Percentiles rank a stretch among this genome's conserved stretches.
phyloP scores from a whole-genome alignment of 1,284 basidiomycete species.

The Leccinum pachyderme region DNA sequence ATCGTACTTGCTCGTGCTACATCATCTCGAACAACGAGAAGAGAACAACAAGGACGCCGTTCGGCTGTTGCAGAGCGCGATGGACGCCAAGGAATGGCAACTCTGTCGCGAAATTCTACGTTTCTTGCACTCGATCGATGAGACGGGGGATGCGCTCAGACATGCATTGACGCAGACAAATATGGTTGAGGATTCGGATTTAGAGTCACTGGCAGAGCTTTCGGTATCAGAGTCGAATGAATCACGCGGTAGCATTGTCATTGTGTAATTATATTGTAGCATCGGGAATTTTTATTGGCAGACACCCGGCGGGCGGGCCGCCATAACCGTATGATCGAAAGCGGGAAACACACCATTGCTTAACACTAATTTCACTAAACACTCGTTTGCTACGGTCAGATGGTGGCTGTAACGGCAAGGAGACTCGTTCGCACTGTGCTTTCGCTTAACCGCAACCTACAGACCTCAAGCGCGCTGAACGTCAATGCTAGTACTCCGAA shows the following conservation, averaged over 20 bases:
- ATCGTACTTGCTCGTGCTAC: conserved; percentile 90
- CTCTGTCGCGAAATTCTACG: conserved; percentile 85
- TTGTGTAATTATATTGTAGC: neutral
- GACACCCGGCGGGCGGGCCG: neutral
- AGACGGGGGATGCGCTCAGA: conserved; percentile 71
- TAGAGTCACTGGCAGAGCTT: neutral
- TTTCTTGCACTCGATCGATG: conserved; percentile 91
- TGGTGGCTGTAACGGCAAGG: conserved; percentile 12
- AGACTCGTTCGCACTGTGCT: conserved; percentile 5
- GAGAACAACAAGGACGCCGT: conserved; percentile 79
- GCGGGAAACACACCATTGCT: neutral
- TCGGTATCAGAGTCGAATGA: neutral
- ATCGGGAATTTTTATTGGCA: neutral
- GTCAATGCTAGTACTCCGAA: conserved; percentile 39
- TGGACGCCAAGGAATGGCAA: conserved; percentile 75
- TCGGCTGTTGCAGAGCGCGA: conserved; percentile 71
- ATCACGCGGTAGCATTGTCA: neutral
- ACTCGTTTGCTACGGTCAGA: neutral
- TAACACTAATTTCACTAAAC: neutral
- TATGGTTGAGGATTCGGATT: conserved; percentile 16
- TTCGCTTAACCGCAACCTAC: conserved; percentile 12
- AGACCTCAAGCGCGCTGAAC: conserved; percentile 40
- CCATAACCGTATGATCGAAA: no score
- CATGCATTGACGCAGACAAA: conserved; percentile 51
- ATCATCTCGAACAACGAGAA: conserved; percentile 88